Base-by-base conservation (phyloP, 2,329 filamentous ascomycete species). In the Beauveria australis region DNA sequence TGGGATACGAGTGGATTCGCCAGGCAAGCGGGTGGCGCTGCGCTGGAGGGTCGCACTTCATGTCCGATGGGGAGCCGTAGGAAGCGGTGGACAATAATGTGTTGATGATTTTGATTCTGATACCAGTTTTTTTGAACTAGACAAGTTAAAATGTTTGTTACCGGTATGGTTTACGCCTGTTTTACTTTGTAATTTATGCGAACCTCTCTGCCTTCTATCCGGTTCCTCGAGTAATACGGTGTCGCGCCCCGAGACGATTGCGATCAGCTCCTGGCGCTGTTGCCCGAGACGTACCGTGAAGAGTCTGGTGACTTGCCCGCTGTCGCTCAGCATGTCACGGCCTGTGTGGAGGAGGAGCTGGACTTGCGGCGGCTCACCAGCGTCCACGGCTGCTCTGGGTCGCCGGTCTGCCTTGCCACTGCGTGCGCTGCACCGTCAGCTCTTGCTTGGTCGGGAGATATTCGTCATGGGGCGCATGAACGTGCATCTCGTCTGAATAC, bases 231-330 rank as follows among this genome's bases (percentile, higher is more conserved):
- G 47, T 18, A 49, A 49, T 18, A n/a, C 24, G 14, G 5, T 18
- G 14, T 28, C 24, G 47, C 47, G 14, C 14, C 24, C 24, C 16
- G 14, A 49, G 24, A 28, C 24, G 47, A 49, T 9, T 14, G 18
- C 33, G 49, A 53, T 16, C 33, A 28, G 22, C 53, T 46, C 40
- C 37, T 44, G 22, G 19, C 19, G 24, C 53, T 46, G 24, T 47
- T 66, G 44, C 81, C 85, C 62, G 82, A 83, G 22, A 58, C 61
- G 40, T 66, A 63, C 37, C 63, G 62, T 49, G 52, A 49, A 10
- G 59, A 63, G 47, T 54, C 47, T n/a, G 60, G 54, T 51, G 56
- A 64, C 47, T 33, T 64, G 48, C 52, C 52, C 43, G 33, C 52
- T 51, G 49, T 44, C 10, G 40, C 26, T 48, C 22, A 51, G 5